Conservation (phyloP, 495 filamentous ascomycete species). For the Hypoxylon cercidicola region DNA sequence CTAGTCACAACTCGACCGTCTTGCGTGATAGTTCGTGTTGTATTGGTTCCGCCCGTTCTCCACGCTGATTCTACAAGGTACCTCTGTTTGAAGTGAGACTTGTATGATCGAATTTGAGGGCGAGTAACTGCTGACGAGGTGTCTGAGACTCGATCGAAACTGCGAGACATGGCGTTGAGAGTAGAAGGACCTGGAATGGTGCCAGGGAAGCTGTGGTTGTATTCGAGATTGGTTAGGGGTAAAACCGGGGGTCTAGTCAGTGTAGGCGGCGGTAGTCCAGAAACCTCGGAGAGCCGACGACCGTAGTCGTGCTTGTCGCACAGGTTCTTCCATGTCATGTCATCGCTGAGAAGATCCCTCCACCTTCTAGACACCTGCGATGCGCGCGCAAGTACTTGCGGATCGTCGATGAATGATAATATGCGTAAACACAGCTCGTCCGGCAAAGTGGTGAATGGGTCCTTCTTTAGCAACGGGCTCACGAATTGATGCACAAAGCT, state of each 20-base stretch:
- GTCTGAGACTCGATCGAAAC: conserved; percentile 51
- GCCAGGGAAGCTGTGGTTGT: conserved; percentile 51
- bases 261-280: conserved; percentile 38
- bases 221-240: conserved; percentile 43
- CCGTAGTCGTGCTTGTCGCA: conserved; percentile 93
- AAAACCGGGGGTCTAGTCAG: conserved; percentile 40
- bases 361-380: conserved; percentile 93
- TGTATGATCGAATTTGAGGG: conserved; percentile 73
- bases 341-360: conserved; percentile 92
- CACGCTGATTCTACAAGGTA: conserved; percentile 98
- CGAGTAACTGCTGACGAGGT: conserved; percentile 40
- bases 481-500: conserved; percentile 96
- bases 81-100: conserved; percentile 95
- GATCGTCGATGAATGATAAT: conserved; percentile 93
- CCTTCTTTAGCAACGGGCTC: conserved; percentile 90
- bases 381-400: conserved; percentile 87
- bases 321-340: conserved; percentile 97
- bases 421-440: conserved; percentile 92
- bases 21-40: conserved; percentile 85
- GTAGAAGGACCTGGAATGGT: conserved; percentile 45
- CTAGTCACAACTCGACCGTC: conserved; percentile 98
- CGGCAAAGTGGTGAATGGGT: conserved; percentile 88
- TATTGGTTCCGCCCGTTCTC: conserved; percentile 85
- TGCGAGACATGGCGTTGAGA: conserved; percentile 48
- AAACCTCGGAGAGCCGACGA: conserved; percentile 62